Evolutionary conservation across 1,284 basidiomycete species (phyloP), one percentile per base, ranked within the genome.

Genomic region (Irpex sp.): DNA sequence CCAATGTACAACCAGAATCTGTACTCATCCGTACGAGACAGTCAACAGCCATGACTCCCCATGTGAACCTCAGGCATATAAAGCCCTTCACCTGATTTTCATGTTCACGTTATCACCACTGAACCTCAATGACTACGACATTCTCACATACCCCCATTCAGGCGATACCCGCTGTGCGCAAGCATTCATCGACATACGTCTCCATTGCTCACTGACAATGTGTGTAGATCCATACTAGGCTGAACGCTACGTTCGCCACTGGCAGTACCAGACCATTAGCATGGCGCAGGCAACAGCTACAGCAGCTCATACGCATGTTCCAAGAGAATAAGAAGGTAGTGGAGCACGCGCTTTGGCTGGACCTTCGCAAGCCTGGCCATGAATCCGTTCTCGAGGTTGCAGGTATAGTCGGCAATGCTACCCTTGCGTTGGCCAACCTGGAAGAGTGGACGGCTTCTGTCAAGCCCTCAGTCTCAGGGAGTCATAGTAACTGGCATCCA

Each of bases 281-380:
- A 46, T 90, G 85, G 71, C 77, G 88, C 50, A 79, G 84, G 63
- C 79, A 81, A 62, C 86, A 89, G 74, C 79, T 90, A 58, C 81
- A 85, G 67, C 84, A 87, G 72, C 76, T 90, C 50, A 82, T 81
- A 7, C 87, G 81, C 65, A 73, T 89, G 70, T 67, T 89, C 57
- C 78, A 86, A 31, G 54, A 61, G 15, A 46, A 61, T 43, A 46
- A 33, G 19, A 55, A 26, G 8, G 60, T 72, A 7, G 77, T 90
- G 67, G 72, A 79, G 64, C 77, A 80, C 31, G 81, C 86, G 1
- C 67, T 86, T 46, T 63, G 76, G 49, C 71, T 74, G 49, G 89
- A 90, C 71, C 75, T 89, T 11, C 83, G 80, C 56, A 83, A 83
- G 67, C 81, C 80, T 2, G 72, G 72, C 17, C 71, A 77, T 5